Conservation (phyloP, 169 alveolate species). For the Plasmodium malariae region DNA sequence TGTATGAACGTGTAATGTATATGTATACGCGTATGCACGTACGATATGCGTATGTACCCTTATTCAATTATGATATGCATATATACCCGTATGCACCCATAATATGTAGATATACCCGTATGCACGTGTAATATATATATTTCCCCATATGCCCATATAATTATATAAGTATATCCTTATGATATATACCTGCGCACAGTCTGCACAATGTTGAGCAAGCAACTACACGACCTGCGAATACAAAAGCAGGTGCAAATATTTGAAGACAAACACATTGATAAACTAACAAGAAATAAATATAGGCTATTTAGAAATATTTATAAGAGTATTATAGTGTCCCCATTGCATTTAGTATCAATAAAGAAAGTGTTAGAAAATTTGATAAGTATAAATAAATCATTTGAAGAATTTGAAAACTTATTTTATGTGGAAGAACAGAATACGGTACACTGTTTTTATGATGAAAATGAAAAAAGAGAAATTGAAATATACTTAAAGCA, state of each 20-base stretch:
- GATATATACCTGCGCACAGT: background rate
- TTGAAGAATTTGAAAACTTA: slow-evolving; percentile 16
- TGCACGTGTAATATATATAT: too few relatives aligned
- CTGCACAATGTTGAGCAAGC: slow-evolving; percentile 36
- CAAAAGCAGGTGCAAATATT: slow-evolving; percentile 59
- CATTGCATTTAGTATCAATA: slow-evolving; percentile 53
- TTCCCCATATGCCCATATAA: too few relatives aligned
- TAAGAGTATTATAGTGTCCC: slow-evolving; percentile 24
- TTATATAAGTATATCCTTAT: too few relatives aligned
- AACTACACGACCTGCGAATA: slow-evolving; percentile 30
- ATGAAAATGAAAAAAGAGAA: slow-evolving; percentile 9
- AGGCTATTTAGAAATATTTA: slow-evolving; percentile 38
- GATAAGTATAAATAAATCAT: slow-evolving; percentile 32
- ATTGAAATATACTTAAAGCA: slow-evolving; percentile 47
- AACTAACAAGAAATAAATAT: slow-evolving; percentile 59
- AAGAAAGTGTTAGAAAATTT: slow-evolving; percentile 33
- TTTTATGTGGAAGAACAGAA: slow-evolving; percentile 52
- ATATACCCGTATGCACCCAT: too few relatives aligned
- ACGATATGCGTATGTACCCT: too few relatives aligned
- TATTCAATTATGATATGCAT: too few relatives aligned
- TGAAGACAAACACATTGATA: slow-evolving; percentile 54
- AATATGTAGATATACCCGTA: too few relatives aligned
- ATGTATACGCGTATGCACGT: too few relatives aligned
- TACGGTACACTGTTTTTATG: background rate
- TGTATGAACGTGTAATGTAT: too few relatives aligned